Conservation (phyloP, 805 yeast genomes). For the Ascoidea asiatica region DNA sequence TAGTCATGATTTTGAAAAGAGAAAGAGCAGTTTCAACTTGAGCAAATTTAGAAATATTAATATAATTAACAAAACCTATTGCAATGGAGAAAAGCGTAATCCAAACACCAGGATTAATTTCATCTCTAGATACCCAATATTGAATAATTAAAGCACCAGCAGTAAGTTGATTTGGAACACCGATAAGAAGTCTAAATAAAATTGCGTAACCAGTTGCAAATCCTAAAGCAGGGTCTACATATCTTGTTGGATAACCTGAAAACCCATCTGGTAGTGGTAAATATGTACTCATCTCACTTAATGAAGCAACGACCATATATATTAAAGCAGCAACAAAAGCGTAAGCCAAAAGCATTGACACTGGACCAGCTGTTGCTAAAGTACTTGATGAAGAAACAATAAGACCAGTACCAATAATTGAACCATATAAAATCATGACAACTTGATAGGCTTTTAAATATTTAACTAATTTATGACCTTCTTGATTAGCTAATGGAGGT, state of each 20-base stretch:
- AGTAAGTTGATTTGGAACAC: conserved; percentile 36
- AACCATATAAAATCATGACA: conserved; percentile 40
- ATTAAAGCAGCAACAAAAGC: conserved; percentile 2
- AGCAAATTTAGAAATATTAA: conserved; percentile 39
- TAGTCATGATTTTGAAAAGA: conserved; percentile 27
- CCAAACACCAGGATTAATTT: conserved; percentile 31
- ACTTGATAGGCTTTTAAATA: conserved; percentile 35
- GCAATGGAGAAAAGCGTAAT: conserved; percentile 36
- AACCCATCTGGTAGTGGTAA: conserved; percentile 57
- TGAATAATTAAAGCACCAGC: conserved; percentile 41
- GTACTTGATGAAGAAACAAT: conserved; percentile 62
- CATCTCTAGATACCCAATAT: conserved; percentile 31
- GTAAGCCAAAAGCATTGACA: conserved; percentile 48
- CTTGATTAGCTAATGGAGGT: conserved; percentile 25
- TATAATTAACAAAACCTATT: conserved; percentile 32
- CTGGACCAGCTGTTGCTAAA: conserved; percentile 60
- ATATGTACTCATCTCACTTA: conserved; percentile 75
- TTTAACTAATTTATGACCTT: conserved; percentile 31
- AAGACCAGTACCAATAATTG: conserved; percentile 60
- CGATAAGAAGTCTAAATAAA: conserved; percentile 37
- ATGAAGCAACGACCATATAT: conserved; percentile 14
- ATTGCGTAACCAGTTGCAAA: conserved; percentile 51
- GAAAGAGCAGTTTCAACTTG: conserved; percentile 23
- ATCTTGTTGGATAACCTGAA: conserved; percentile 45
- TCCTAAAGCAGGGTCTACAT: conserved; percentile 48